Evolutionary conservation across 78 protist species (phyloP), one percentile per base, ranked within the genome.

Genomic region (Tieghemostelium lacteum): DNA sequence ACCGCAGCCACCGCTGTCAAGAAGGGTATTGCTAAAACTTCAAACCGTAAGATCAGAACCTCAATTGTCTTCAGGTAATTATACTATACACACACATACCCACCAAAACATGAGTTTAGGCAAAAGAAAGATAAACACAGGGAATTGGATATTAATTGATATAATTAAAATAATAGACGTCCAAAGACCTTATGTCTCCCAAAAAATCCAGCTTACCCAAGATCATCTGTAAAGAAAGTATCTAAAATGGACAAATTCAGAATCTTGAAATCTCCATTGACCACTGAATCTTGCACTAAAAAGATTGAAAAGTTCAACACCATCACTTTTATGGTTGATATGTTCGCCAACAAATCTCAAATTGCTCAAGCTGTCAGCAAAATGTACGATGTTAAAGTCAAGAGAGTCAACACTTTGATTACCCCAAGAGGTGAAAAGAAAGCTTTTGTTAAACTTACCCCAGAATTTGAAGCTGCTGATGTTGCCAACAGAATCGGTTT

Each of bases 231-330:
- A 86, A 88, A 75, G 87, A 77, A 80, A 75, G 76, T 75, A 34
- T 24, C 72, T 76, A 73, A 88, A 54, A 69, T 77, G 86, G 76
- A 61, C 78, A 71, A 89, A 85, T 97, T 67, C 95, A 16, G 94
- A 75, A 62, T 97, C 76, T 58, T 98, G 75, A 86, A 94, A 87
- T 87, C 88, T 92, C 99, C 99, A 26, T 92, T 97, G 65, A 97
- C 97, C 55, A 97, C 99, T 26, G 99, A 98, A 93, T 65, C 97
- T 10, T 99, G 99, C 72, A 94, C 97, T 98, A 95, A 96, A 97
- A 88, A 96, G 98, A 96, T 98, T 55, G 99, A 99, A 92, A 97
- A 92, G 63, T 87, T 94, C 97, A 98, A 98, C 98, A 98, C 99
- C 69, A 93, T 99, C 45, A 97, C 96, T 66, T 99, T 98, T 97